Base-by-base conservation (phyloP, 1,284 basidiomycete species). In the Malassezia brasiliensis region DNA sequence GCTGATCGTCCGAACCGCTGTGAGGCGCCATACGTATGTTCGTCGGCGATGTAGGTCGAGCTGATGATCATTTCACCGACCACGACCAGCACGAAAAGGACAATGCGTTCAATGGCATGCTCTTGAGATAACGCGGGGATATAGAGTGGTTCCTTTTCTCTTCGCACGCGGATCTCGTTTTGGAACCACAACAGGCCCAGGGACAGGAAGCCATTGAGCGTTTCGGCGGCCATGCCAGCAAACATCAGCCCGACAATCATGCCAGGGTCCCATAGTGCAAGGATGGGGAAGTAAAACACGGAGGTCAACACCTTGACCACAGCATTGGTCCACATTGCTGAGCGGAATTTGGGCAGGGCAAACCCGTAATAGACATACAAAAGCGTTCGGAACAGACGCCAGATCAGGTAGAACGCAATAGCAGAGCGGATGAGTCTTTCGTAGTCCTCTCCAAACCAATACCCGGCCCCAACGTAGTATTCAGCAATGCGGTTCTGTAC, bases 41-140 rank as follows among this genome's bases (percentile, higher is more conserved):
- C 41, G 0, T 28, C 19, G 0, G 67, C 66, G 20, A 58, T 40
- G 35, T 57, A 67, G 17, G 56, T 62, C 46, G 56, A 53, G 20
- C 44, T 58, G 36, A 72, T 60, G 41, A 69, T 68, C 39, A 60
- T 53, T 25, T 72, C 69, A 38, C 69, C 71, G 7, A 66, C 59
- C 38, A 69, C 62, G n/a, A 73, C 57, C 47, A 73, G 67, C 19
- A 63, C 62, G 37, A 73, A 73, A 9, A 66, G 62, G 0, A 68
- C 53, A 28, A 60, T 62, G 2, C 68, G 57, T 38, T 70, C 68
- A 52, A 65, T 65, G 32, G 61, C 61, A 42, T 70, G 68, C 34
- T 68, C 68, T 52, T 68, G 60, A 30, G 62, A 66, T 14, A 60
- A 46, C 0, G 64, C 68, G 2, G 67, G 67, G 35, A 73, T 69